A percentile compares a stretch with the other conserved stretches of the same genome.
Conservation (phyloP, 768 basidiomycete species). For the Boletus insuetus region DNA sequence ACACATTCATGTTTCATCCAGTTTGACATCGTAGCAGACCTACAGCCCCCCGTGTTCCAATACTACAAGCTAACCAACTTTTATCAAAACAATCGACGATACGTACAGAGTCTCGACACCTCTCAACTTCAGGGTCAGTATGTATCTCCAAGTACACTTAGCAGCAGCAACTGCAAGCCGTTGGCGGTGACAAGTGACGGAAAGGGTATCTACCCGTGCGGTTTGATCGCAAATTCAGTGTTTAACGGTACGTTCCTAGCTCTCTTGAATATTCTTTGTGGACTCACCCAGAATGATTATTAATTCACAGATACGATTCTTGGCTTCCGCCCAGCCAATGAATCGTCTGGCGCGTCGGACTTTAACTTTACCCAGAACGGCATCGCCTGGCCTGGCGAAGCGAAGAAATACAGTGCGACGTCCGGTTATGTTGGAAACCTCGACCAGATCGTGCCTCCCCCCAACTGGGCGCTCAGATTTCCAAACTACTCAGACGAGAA, state of each 20-base stretch:
- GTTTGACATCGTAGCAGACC: conserved; percentile 78
- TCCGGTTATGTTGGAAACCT: conserved; percentile 52
- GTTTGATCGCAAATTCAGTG: conserved; percentile 93
- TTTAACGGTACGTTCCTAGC: conserved; percentile 74
- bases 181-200: conserved; percentile 50
- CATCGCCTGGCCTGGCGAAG: conserved; percentile 96
- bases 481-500: conserved; percentile 66
- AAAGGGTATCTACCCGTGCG: conserved; percentile 87
- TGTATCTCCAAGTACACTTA: conserved; percentile 47
- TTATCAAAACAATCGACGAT: conserved; percentile 97
- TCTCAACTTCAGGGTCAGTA: conserved; percentile 80
- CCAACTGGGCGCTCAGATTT: conserved; percentile 80
- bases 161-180: conserved; percentile 85
- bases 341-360: conserved; percentile 40
- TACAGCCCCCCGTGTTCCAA: conserved; percentile 74
- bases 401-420: conserved; percentile 77
- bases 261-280: not conserved
- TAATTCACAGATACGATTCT: conserved; percentile 71
- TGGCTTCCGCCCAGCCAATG: conserved; percentile 47
- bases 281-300: not conserved
- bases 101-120: conserved; percentile 87
- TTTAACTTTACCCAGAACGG: conserved; percentile 76
- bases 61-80: conserved; percentile 98
- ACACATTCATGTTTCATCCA: conserved; percentile 69
- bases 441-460: conserved; percentile 82